Evolutionary conservation across 805 yeast species (phyloP).

Genomic region (Scheffersomyces coipomensis): DNA sequence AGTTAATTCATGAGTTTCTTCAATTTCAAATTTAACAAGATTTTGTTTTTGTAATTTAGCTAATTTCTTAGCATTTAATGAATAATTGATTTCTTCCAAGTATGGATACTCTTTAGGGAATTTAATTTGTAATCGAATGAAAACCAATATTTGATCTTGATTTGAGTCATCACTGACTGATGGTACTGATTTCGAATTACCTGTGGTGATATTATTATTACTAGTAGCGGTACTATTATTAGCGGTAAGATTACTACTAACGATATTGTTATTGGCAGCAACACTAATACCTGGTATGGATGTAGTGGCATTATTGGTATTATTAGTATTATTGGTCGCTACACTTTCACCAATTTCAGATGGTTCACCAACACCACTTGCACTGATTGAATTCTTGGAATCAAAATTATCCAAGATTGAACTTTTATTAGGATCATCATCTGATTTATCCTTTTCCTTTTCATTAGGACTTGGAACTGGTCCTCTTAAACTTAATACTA

Average conservation of each 20-base stretch:
- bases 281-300: conserved; percentile 1
- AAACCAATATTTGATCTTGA: conserved; percentile 46
- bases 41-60: conserved; percentile 19
- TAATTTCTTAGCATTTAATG: conserved; percentile 11
- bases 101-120: conserved; percentile 77
- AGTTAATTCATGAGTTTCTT: conserved; percentile 72
- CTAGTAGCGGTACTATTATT: neutral
- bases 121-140: conserved; percentile 64
- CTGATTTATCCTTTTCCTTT: conserved; percentile 1
- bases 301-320: neutral
- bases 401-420: neutral
- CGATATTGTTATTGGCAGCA: neutral
- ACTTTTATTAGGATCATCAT: neutral
- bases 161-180: conserved; percentile 7
- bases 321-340: conserved; percentile 1
- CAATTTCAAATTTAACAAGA: conserved; percentile 53
- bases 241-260: neutral
- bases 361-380: neutral
- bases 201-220: neutral
- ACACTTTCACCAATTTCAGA: conserved; percentile 2
- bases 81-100: conserved; percentile 40
- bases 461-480: conserved; percentile 20
- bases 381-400: neutral
- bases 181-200: neutral
- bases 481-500: conserved; percentile 77